Percentiles rank a stretch among this genome's conserved stretches.
phyloP scores from a whole-genome alignment of 139 green algal species.

The Pleodorina starrii region DNA sequence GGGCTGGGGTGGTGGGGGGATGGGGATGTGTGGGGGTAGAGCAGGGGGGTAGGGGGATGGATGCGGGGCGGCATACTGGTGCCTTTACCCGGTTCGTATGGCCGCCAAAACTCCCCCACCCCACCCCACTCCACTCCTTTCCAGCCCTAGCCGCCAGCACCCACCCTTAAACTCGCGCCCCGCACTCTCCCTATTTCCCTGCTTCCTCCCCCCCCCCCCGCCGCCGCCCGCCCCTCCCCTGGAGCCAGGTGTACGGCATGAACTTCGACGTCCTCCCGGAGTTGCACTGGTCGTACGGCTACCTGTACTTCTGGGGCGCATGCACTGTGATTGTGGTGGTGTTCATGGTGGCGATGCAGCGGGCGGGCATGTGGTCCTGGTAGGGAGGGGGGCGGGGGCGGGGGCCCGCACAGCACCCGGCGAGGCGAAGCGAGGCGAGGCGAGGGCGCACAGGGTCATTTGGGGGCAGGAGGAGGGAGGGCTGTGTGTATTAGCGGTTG shows the following conservation, averaged over 20 bases:
- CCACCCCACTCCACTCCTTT: not conserved
- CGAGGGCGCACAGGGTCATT: too few relatives aligned
- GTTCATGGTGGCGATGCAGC: constrained; percentile 24
- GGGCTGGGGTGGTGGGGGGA: too few relatives aligned
- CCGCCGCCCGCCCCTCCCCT: too few relatives aligned
- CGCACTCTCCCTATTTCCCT: not conserved
- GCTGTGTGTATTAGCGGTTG: too few relatives aligned
- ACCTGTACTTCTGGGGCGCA: constrained; percentile 41
- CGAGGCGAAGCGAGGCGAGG: too few relatives aligned
- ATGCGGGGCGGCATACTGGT: not conserved
- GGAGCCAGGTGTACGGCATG: constrained; percentile 44
- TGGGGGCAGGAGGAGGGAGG: too few relatives aligned
- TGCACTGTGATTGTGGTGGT: not conserved
- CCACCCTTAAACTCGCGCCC: not conserved
- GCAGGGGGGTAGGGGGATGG: too few relatives aligned
- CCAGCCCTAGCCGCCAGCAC: too few relatives aligned
- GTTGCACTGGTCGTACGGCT: constrained; percentile 44
- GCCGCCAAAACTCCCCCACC: not conserved
- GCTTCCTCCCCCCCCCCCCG: too few relatives aligned
- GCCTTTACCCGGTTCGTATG: not conserved
- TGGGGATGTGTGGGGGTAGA: not conserved
- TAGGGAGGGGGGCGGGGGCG: too few relatives aligned
- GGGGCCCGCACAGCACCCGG: too few relatives aligned
- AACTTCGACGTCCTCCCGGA: constrained; percentile 47
- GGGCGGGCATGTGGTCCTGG: constrained; percentile 7